Evolutionary conservation across 202 grass and related monocot genomes (phyloP), one percentile per base, ranked within the genome.

Genomic region (Brachypodium distachyon): DNA sequence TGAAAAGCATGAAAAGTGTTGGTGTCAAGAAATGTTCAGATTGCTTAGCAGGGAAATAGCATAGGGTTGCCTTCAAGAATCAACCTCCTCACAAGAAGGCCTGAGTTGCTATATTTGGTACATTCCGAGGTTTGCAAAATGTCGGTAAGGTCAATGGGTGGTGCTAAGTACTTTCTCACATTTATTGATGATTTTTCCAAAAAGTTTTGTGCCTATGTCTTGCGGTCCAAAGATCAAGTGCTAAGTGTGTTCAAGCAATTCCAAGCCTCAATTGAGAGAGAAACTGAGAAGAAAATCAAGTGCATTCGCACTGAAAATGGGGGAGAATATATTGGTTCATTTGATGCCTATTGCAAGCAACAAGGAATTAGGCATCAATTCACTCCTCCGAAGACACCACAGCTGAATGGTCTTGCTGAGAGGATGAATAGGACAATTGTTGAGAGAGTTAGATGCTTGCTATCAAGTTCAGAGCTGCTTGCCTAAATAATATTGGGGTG

Each of bases 371-470:
- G 18, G 43, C 43, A 70, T 10, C 58, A 77, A 22, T 19, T 63
- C 14, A 47, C 42, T 49, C 41, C 38, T 14, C 12, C 19, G 53
- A 78, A 67, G 17, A 42, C 61, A 51, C 58, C 60, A 51, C n/a
- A 51, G 1, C 10, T 41, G 3, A 78, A 78, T 78, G 7, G 2
- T n/a, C 12, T 78, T 36, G n/a, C 32, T 17, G 32, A 78, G 43
- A 78, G 28, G 52, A 77, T 77, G 31, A 77, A 77, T 17, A 48
- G 3, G 4, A 75, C 72, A 23, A 12, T 61, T 40, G 52, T 60
- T 21, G 52, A 57, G 13, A 58, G 6, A 28, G 19, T 47, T 47
- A 5, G 12, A 5, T 47, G 14, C 43, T 47, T 47, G 43, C 1
- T 47, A 4, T 47, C 43, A 59, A 12, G 41, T 23, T 36, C 72